phyloP scores from a whole-genome alignment of 169 alveolate genomes.

The Perkinsus olseni region DNA sequence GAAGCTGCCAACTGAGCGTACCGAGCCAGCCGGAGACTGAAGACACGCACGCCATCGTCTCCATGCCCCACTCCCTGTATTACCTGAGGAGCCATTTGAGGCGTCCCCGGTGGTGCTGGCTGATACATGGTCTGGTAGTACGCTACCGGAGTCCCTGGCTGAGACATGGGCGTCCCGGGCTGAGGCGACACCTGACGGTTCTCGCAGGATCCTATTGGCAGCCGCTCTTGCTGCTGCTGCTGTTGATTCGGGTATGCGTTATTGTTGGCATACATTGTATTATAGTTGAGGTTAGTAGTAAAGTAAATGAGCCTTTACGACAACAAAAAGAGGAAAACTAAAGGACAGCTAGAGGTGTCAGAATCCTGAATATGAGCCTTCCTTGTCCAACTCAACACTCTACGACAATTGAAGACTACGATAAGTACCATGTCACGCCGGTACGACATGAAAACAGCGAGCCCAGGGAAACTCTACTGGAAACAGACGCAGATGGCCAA shows the following conservation, averaged over 20 bases:
- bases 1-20: neutral
- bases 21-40: neutral
- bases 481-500: no score
- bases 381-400: no score
- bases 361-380: no score
- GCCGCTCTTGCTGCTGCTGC: neutral
- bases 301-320: neutral
- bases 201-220: neutral
- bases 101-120: neutral
- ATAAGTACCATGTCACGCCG: no score
- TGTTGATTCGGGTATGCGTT: neutral
- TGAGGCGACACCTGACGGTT: neutral
- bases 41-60: neutral
- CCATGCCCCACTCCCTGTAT: neutral
- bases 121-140: neutral
- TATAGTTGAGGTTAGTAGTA: neutral
- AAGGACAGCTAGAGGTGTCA: no score
- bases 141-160: neutral
- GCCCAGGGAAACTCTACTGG: no score
- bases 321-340: neutral
- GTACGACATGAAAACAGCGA: no score
- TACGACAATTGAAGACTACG: no score
- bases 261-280: neutral
- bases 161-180: neutral
- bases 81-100: neutral